Percentiles rank a stretch among this genome's conserved stretches.
These are phyloP conservation scores for Phytophthora ohioensis DNA, from an alignment of 352 stramenopile species.

Conservation along the genomic window DNA sequence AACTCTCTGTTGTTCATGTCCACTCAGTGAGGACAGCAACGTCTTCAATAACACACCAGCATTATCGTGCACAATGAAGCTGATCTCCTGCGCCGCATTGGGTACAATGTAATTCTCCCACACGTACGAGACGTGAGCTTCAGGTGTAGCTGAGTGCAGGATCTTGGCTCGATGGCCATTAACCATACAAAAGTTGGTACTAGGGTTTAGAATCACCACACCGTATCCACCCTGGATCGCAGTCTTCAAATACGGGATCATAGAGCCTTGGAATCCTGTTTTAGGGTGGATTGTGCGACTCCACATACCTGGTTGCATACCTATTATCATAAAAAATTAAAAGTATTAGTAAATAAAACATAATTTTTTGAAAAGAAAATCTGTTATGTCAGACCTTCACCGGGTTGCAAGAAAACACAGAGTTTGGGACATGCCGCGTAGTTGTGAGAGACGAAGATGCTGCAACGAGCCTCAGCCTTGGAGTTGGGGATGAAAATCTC, in stretches of 20 bases:
- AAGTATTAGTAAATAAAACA: not conserved
- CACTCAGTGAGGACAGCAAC: slow-evolving; percentile 66
- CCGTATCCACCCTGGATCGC: slow-evolving; percentile 86
- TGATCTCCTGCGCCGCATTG: slow-evolving; percentile 85
- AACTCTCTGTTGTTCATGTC: slow-evolving; percentile 68
- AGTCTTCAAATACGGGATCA: slow-evolving; percentile 90
- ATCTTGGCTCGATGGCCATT: slow-evolving; percentile 88
- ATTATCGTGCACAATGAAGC: slow-evolving; percentile 82
- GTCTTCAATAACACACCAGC: slow-evolving; percentile 77
- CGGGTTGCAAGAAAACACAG: slow-evolving; percentile 85
- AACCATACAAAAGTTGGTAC: slow-evolving; percentile 81
- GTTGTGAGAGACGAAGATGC: slow-evolving; percentile 87
- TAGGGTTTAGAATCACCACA: slow-evolving; percentile 86
- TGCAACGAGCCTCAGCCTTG: slow-evolving; percentile 87
- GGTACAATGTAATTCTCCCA: slow-evolving; percentile 90
- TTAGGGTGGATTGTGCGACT: slow-evolving; percentile 77
- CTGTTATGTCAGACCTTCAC: slow-evolving; percentile 43
- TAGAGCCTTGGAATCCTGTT: slow-evolving; percentile 86
- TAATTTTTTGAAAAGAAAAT: slow-evolving; percentile 3
- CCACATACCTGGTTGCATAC: slow-evolving; percentile 80
- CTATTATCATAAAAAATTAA: slow-evolving; percentile 25
- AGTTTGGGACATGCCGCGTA: slow-evolving; percentile 83
- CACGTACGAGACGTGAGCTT: slow-evolving; percentile 84
- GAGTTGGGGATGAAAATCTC: slow-evolving; percentile 92
- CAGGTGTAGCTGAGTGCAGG: slow-evolving; percentile 75